phyloP scores from a whole-genome alignment of 2,329 filamentous ascomycete species.

The Ophiocordyceps sinensis region DNA sequence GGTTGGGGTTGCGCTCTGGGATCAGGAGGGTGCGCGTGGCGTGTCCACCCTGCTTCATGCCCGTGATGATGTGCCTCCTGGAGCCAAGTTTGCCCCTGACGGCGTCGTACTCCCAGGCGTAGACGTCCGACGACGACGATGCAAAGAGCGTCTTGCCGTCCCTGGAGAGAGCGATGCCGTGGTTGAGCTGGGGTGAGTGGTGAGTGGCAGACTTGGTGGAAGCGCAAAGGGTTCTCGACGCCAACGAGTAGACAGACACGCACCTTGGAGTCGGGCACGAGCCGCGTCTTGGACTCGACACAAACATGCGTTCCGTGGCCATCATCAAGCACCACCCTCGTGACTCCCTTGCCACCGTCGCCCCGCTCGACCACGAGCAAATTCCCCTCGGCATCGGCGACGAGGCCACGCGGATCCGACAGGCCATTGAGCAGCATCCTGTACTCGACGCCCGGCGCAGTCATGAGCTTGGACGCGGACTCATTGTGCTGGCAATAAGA shows the following conservation, averaged over 20 bases:
- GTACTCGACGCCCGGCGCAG: constrained; percentile 12
- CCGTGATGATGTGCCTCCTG: constrained; percentile 33
- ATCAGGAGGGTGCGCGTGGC: constrained; percentile 48
- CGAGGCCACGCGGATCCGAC: constrained; percentile 15
- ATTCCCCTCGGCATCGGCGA: constrained; percentile 21
- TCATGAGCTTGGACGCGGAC: constrained; percentile 5
- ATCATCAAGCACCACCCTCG: constrained; percentile 17
- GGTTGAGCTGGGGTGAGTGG: constrained; percentile 24
- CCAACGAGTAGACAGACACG: neutral
- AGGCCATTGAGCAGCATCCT: constrained; percentile 13
- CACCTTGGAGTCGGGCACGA: constrained; percentile 8
- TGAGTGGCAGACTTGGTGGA: neutral
- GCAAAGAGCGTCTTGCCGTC: constrained; percentile 33
- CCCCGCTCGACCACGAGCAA: constrained; percentile 19
- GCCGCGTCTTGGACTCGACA: constrained; percentile 11
- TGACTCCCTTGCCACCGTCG: constrained; percentile 14
- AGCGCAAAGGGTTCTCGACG: neutral
- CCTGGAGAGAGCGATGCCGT: constrained; percentile 30
- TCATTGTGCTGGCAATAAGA: constrained; percentile 3
- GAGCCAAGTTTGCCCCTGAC: constrained; percentile 25
- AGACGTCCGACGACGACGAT: constrained; percentile 37
- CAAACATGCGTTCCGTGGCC: constrained; percentile 14
- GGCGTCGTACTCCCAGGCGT: constrained; percentile 46
- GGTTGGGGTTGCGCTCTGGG: constrained; percentile 31
- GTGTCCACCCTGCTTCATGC: constrained; percentile 45